phyloP scores from a whole-genome alignment of 169 alveolate genomes.

The Plasmodium yoelii region DNA sequence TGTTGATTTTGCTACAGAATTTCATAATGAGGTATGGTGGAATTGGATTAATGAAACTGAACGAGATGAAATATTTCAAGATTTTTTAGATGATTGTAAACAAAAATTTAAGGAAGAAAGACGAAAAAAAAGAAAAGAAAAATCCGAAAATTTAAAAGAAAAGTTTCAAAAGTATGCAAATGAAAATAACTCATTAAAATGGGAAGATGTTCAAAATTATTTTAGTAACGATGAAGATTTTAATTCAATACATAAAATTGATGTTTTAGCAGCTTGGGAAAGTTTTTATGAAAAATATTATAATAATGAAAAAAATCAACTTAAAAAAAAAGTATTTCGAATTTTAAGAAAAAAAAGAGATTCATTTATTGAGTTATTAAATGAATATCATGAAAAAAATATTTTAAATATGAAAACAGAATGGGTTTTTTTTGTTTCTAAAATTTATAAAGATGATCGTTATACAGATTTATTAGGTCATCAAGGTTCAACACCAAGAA shows the following conservation, averaged over 20 bases:
- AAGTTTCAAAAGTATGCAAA: slow-evolving; percentile 74
- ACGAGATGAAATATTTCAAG: slow-evolving; percentile 87
- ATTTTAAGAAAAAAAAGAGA: slow-evolving; percentile 84
- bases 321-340: slow-evolving; percentile 79
- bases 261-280: slow-evolving; percentile 82
- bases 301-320: slow-evolving; percentile 73
- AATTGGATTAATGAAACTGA: slow-evolving; percentile 85
- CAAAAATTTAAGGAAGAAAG: slow-evolving; percentile 76
- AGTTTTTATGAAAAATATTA: slow-evolving; percentile 78
- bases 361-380: slow-evolving; percentile 80
- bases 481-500: slow-evolving; percentile 78
- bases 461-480: slow-evolving; percentile 78
- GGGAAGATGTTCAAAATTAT: slow-evolving; percentile 79
- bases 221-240: slow-evolving; percentile 78
- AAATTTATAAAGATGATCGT: slow-evolving; percentile 70
- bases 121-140: slow-evolving; percentile 76
- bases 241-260: slow-evolving; percentile 80
- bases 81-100: slow-evolving; percentile 81
- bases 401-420: slow-evolving; percentile 69
- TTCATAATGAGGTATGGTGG: slow-evolving; percentile 89
- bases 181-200: slow-evolving; percentile 70
- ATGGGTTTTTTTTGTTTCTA: slow-evolving; percentile 74
- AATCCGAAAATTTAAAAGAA: slow-evolving; percentile 77
- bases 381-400: slow-evolving; percentile 77
- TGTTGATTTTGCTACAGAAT: slow-evolving; percentile 83